These are phyloP conservation scores for Pythium oligandrum DNA, from an alignment of 352 stramenopile genomes.

Conservation along the genomic window DNA sequence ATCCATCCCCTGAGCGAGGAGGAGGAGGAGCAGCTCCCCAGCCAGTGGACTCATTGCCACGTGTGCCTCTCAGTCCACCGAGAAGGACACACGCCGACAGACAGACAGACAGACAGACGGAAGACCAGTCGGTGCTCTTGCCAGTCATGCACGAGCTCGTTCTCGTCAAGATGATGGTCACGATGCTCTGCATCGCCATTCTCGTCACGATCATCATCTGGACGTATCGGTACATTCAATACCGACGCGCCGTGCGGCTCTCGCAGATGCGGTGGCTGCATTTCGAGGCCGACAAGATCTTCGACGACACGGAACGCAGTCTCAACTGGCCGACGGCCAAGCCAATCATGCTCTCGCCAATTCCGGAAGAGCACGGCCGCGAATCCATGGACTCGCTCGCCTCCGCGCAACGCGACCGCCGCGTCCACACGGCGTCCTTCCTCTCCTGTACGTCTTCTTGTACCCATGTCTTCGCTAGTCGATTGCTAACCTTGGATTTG, in stretches of 20 bases:
- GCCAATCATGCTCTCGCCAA: constrained; percentile 60
- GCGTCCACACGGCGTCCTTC: constrained; percentile 6
- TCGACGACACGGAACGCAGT: constrained; percentile 23
- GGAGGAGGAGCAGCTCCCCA: too few species aligned
- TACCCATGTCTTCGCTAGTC: neutral
- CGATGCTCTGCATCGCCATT: constrained; percentile 30
- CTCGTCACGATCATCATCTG: constrained; percentile 43
- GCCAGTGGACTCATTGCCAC: too few species aligned
- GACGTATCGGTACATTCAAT: constrained; percentile 56
- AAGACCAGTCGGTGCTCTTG: too few species aligned
- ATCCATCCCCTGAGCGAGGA: too few species aligned
- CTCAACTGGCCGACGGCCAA: constrained; percentile 50
- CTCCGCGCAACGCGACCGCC: constrained; percentile 10
- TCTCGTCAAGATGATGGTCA: constrained; percentile 34
- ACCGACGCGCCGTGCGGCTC: constrained; percentile 46
- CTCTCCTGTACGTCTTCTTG: constrained; percentile 13
- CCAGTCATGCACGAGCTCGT: constrained; percentile 30
- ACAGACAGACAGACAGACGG: too few species aligned
- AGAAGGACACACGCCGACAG: too few species aligned
- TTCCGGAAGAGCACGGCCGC: constrained; percentile 56
- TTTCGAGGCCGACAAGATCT: constrained; percentile 33
- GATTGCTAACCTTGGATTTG: constrained; percentile 1
- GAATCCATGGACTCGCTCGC: constrained; percentile 18
- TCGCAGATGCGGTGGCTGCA: constrained; percentile 64
- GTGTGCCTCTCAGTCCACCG: too few species aligned